Evolutionary conservation across 148 eudicot species (phyloP), one percentile per base, ranked within the genome.

Genomic region (Amaranthus palmeri): DNA sequence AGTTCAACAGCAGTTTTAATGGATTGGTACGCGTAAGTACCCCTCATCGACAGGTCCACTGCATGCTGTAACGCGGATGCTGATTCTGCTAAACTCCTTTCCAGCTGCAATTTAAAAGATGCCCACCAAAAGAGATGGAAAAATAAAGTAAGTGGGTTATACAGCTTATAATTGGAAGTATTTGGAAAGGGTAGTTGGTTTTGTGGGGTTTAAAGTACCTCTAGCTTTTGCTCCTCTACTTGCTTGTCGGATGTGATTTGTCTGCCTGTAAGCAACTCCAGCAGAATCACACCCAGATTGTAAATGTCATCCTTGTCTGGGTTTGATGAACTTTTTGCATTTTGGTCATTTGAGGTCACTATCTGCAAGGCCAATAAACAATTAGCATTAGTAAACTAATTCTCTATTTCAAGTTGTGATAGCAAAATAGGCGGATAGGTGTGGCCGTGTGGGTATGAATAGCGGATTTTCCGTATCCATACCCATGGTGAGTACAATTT

Each of bases 21-120:
- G 0, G 98, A 95, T 8, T 91, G 97, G 45, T 91, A 83, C 0
- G 97, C 92, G 73, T 82, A 91, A 8, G 98, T 89, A 41, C 98
- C 98, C 13, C 84, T 72, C 50, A 93, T 85, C 3, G 92, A 76
- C 3, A 84, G 83, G 73, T 93, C 98, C 42, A 84, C 78, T 8
- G 73, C 71, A 15, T 86, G 89, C 55, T 77, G 76, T 44, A 93
- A 78, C 60, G 68, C 84, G 12, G 96, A 73, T 82, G 96, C 85
- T 71, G 97, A 77, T 76, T 89, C 98, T 59, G 86, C 79, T 69
- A 93, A 76, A 84, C 89, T 77, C 71, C 68, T 86, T 73, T 91
- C 97, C 42, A 91, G 82, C 98, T 93, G 91, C 70, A 72, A 68
- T 73, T 12, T 52, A 51, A 71, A 69, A 45, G 74, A 25, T 25